Evolutionary conservation across 768 basidiomycete species (phyloP).

Genomic region (Terana coerulea): DNA sequence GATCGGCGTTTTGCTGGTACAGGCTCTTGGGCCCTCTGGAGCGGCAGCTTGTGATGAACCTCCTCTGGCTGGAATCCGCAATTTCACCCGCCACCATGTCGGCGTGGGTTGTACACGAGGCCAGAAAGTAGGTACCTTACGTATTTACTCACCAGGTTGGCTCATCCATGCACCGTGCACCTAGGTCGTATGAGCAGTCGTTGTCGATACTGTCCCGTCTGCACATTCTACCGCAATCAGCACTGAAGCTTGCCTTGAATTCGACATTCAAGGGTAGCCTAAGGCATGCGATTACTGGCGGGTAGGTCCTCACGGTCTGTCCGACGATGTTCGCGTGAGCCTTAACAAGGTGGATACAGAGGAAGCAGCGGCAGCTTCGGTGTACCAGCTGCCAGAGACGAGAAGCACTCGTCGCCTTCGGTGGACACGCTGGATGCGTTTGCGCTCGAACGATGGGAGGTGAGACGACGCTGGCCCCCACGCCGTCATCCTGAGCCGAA

Average conservation of each 20-base stretch:
- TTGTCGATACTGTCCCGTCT: slow-evolving; percentile 59
- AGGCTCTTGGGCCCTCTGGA: slow-evolving; percentile 78
- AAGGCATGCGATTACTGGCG: slow-evolving; percentile 82
- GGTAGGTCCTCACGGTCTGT: slow-evolving; percentile 43
- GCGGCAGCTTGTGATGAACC: slow-evolving; percentile 81
- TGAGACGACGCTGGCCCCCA: slow-evolving; percentile 32
- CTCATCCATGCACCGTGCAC: not conserved
- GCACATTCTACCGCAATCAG: slow-evolving; percentile 62
- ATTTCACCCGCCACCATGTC: slow-evolving; percentile 65
- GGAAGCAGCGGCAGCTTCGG: slow-evolving; percentile 84
- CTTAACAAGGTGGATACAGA: too few relatives aligned
- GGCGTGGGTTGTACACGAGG: slow-evolving; percentile 73
- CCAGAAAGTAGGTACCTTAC: slow-evolving; percentile 51
- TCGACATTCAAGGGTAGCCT: slow-evolving; percentile 74
- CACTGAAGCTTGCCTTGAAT: slow-evolving; percentile 66
- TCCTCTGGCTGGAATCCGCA: slow-evolving; percentile 83
- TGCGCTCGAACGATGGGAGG: slow-evolving; percentile 91
- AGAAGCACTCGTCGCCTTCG: slow-evolving; percentile 49
- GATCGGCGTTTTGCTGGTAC: not conserved
- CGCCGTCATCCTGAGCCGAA: not conserved
- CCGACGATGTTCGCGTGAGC: not conserved
- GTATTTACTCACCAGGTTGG: too few relatives aligned
- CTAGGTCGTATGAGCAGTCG: slow-evolving; percentile 70
- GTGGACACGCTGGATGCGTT: slow-evolving; percentile 71
- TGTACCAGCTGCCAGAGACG: slow-evolving; percentile 63